Conservation (phyloP, 768 basidiomycete genomes). For the Hypholoma fasciculare region DNA sequence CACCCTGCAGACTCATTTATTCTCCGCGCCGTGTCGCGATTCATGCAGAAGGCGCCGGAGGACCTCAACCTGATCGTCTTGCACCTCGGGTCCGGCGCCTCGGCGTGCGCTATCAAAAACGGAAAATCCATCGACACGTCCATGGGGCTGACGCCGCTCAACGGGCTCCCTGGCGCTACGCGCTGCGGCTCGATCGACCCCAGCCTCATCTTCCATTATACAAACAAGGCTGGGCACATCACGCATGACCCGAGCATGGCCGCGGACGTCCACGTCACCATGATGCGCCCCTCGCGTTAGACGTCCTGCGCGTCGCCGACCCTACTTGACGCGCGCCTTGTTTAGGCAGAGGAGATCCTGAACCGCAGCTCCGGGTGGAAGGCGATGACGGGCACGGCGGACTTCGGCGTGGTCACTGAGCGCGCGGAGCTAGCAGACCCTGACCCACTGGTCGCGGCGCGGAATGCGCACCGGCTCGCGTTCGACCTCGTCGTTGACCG, state of each 20-base stretch:
- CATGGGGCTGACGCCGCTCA: constrained; percentile 92
- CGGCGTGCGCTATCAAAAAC: constrained; percentile 69
- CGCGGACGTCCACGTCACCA: constrained; percentile 53
- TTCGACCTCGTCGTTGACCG: constrained; percentile 82
- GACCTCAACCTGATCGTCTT: constrained; percentile 75
- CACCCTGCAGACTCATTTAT: constrained; percentile 60
- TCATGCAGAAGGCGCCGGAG: constrained; percentile 54
- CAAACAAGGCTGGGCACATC: constrained; percentile 51
- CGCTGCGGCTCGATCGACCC: constrained; percentile 85
- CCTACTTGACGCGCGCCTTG: not conserved
- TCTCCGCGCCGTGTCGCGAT: constrained; percentile 56
- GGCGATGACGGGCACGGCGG: constrained; percentile 75
- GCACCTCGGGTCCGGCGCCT: constrained; percentile 92
- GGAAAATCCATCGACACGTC: constrained; percentile 83
- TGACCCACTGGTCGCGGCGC: constrained; percentile 21
- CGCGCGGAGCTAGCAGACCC: constrained; percentile 35
- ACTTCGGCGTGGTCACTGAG: constrained; percentile 71
- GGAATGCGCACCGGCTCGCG: constrained; percentile 54
- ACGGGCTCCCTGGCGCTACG: constrained; percentile 87
- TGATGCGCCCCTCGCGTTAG: constrained; percentile 23
- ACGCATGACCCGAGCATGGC: constrained; percentile 50
- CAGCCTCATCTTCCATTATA: constrained; percentile 85
- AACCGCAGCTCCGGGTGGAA: constrained; percentile 81
- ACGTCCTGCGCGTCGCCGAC: not conserved
- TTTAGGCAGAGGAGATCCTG: constrained; percentile 68